Evolutionary conservation across 2,329 filamentous ascomycete genomes (phyloP).

Genomic region (Neofusicoccum sp.): DNA sequence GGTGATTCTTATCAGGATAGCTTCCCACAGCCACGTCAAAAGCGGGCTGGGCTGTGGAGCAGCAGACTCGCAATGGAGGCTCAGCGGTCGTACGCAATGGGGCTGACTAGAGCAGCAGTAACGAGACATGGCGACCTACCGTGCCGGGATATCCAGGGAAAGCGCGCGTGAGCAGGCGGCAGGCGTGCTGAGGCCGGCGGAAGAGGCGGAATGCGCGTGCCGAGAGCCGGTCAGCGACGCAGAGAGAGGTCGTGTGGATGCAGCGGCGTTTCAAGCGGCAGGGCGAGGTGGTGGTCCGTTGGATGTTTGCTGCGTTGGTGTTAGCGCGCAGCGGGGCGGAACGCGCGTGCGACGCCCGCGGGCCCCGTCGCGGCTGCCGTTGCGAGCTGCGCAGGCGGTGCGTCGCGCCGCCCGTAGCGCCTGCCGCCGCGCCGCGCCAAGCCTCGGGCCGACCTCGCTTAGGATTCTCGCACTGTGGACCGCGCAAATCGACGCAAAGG

Average conservation of each 20-base stretch:
- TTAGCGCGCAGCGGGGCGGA: slow-evolving; percentile 12
- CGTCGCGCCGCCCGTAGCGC: neutral
- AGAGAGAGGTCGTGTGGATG: neutral
- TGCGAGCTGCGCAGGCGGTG: neutral
- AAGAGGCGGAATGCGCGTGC: neutral
- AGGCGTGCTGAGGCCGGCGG: neutral
- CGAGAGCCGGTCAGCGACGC: slow-evolving; percentile 3
- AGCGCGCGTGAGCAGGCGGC: neutral
- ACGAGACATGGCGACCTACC: neutral
- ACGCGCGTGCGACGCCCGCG: neutral
- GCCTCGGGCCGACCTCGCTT: slow-evolving; percentile 19
- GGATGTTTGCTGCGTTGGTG: slow-evolving; percentile 1
- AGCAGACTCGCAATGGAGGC: neutral
- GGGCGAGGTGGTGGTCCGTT: neutral
- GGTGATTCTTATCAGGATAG: neutral
- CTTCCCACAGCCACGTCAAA: neutral
- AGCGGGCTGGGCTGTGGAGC: neutral
- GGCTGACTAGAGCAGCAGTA: slow-evolving; percentile 13
- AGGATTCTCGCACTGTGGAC: slow-evolving; percentile 19
- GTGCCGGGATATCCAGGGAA: slow-evolving; percentile 13
- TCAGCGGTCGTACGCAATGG: slow-evolving; percentile 8
- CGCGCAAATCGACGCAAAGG: slow-evolving; percentile 9
- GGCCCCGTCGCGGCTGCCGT: neutral
- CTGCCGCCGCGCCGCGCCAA: slow-evolving; percentile 6
- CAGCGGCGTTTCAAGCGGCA: neutral